Conservation (phyloP, 2,329 filamentous ascomycete species). For the Aspergillus japonicus region DNA sequence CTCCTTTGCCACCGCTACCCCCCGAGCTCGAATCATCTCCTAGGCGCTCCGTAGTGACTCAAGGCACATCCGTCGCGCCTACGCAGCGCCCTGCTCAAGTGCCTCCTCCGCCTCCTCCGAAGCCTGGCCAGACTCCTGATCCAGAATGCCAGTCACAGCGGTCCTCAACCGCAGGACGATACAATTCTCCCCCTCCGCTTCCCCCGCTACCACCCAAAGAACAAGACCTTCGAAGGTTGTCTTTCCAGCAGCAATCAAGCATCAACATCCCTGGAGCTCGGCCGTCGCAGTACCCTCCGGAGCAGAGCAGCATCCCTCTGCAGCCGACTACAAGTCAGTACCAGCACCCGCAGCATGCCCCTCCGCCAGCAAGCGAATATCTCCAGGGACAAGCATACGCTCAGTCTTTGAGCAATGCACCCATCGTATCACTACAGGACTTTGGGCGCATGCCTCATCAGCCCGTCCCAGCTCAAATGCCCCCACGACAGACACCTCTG, state of each 20-base stretch:
- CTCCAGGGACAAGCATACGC: slow-evolving; percentile 19
- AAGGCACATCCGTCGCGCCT: slow-evolving; percentile 6
- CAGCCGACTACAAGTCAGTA: slow-evolving; percentile 8
- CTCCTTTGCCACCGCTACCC: slow-evolving; percentile 70
- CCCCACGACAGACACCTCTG: slow-evolving; percentile 22
- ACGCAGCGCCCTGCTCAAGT: slow-evolving; percentile 18
- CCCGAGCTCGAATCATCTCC: slow-evolving; percentile 55
- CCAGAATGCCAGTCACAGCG: slow-evolving; percentile 18
- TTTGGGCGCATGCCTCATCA: slow-evolving; percentile 18
- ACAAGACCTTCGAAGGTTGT: slow-evolving; percentile 20
- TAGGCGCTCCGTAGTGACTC: slow-evolving; percentile 34
- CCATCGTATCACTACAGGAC: slow-evolving; percentile 11
- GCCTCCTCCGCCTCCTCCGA: slow-evolving; percentile 41
- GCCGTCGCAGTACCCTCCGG: slow-evolving; percentile 29
- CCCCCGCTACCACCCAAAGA: slow-evolving; percentile 41
- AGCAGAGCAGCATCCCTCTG: slow-evolving; percentile 26
- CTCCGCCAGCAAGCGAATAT: slow-evolving; percentile 18
- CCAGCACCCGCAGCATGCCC: slow-evolving; percentile 15
- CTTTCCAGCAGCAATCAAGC: slow-evolving; percentile 14
- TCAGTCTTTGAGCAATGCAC: slow-evolving; percentile 13
- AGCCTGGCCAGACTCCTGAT: slow-evolving; percentile 28
- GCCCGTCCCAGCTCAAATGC: slow-evolving; percentile 16
- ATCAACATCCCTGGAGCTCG: slow-evolving; percentile 10
- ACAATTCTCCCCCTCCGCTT: slow-evolving; percentile 33
- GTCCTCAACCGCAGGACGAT: slow-evolving; percentile 24